A percentile compares a stretch with the other conserved stretches of the same genome.
phyloP scores from a whole-genome alignment of 495 filamentous ascomycete genomes.

The Talaromyces adpressus region DNA sequence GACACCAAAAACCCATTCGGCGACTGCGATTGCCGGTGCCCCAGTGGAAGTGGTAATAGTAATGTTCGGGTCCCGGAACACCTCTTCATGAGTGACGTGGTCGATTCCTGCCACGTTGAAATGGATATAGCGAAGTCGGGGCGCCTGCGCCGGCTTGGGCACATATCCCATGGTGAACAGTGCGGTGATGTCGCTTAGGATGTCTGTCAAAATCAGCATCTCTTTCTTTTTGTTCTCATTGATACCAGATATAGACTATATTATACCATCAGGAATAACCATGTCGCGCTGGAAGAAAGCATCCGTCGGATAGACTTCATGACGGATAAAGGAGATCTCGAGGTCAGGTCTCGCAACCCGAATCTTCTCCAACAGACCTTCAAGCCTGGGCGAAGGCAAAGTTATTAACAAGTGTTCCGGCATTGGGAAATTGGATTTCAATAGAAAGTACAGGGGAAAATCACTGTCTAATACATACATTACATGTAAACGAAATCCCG shows the following conservation, averaged over 20 bases:
- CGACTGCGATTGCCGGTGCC: conserved; percentile 76
- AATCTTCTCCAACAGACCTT: neutral
- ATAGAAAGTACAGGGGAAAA: neutral
- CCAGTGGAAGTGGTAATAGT: conserved; percentile 65
- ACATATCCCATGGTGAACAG: conserved; percentile 45
- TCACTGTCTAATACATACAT: neutral
- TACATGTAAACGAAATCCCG: neutral
- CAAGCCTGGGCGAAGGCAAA: neutral
- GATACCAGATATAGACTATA: neutral
- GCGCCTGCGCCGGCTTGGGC: neutral
- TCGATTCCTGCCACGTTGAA: conserved; percentile 65
- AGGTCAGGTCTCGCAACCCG: neutral
- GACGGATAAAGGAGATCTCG: neutral
- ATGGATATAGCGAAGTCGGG: conserved; percentile 49
- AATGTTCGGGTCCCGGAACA: conserved; percentile 59
- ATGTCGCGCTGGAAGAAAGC: neutral
- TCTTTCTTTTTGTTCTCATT: neutral
- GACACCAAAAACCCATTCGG: conserved; percentile 64
- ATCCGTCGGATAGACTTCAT: neutral
- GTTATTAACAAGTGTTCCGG: neutral
- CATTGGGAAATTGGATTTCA: neutral
- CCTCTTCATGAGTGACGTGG: conserved; percentile 51
- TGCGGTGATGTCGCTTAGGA: neutral
- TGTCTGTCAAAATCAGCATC: neutral
- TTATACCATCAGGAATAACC: neutral